Base-by-base conservation (phyloP, 768 basidiomycete genomes). In the Russula virescens region DNA sequence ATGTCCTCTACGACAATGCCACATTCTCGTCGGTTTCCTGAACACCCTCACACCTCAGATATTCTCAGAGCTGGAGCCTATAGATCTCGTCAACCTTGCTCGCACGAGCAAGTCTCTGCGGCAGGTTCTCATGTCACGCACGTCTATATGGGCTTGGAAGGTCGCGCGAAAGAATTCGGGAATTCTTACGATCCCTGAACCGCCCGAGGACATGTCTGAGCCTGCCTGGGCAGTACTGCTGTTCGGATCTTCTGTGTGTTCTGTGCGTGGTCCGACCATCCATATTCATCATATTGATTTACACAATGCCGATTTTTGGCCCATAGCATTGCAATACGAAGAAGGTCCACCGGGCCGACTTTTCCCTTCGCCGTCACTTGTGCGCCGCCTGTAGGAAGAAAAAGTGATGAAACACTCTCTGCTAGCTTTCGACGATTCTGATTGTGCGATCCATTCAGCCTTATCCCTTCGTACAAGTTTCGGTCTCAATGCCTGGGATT, bases 131-230 rank as follows among this genome's bases (percentile, higher is more conserved):
- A 62, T 67, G 65, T 67, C 66, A 11, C 66, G 66, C 56, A 58
- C 58, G 45, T 67, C 66, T 3, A 31, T 57, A 6, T 62, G 50
- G 23, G 47, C 67, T 5, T 67, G 66, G 66, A 55, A 58, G 26
- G 19, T 11, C 26, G 55, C 42, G 18, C 65, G 66, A 43, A 43
- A 31, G 23, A 51, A 48, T 43, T 55, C 60, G 1, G 61, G 55
- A 14, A 46, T 35, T 5, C 47, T 48, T 9, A 52, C 3, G 42
- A 54, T 43, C 43, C 65, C 65, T 19, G 64, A 66, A 6, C 58
- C 58, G 18, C 65, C 65, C 2, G 64, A 66, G n/a, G 65, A 65
- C 38, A 66, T 66, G 58, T 66, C 65, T 26, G 65, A 66, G 42
- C 65, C 65, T 14, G 54, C 64, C 9, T 66, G 65, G 65, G 65